Percentiles rank a stretch among this genome's conserved stretches.
These are phyloP conservation scores for Cyberlindnera euphorbiiphila DNA, from an alignment of 805 yeast species.

Conservation along the genomic window DNA sequence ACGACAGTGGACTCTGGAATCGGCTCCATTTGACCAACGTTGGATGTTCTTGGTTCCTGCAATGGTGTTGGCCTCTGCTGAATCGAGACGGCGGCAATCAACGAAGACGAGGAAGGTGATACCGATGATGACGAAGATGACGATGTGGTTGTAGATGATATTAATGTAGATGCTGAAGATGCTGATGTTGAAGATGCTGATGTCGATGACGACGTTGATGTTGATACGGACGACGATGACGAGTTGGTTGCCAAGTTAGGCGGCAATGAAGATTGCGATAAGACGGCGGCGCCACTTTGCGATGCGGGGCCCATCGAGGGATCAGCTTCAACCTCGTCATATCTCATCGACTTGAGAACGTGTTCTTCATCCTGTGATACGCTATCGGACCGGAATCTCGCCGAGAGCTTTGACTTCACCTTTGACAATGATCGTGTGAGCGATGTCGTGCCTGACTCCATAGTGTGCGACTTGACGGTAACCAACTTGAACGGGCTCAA, in stretches of 20 bases:
- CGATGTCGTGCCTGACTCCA: slow-evolving; percentile 11
- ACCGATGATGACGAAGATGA: background rate
- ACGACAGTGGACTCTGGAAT: slow-evolving; percentile 2
- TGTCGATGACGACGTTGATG: background rate
- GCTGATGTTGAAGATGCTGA: slow-evolving; percentile 1
- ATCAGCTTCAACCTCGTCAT: slow-evolving; percentile 18
- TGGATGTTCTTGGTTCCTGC: slow-evolving; percentile 8
- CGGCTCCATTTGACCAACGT: slow-evolving; percentile 9
- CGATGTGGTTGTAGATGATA: background rate
- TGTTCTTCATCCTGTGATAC: slow-evolving; percentile 13
- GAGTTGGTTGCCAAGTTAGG: background rate
- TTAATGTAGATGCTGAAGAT: background rate
- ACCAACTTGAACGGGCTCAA: too few species aligned
- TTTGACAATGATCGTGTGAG: slow-evolving; percentile 24
- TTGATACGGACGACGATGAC: too few species aligned
- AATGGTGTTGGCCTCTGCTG: slow-evolving; percentile 3
- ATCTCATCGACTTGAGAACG: slow-evolving; percentile 22
- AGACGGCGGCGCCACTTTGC: too few species aligned
- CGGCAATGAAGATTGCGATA: too few species aligned
- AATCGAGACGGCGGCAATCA: background rate
- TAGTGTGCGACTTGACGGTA: too few species aligned
- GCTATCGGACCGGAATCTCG: slow-evolving; percentile 16
- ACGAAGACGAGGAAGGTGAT: slow-evolving; percentile 1
- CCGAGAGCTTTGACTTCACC: slow-evolving; percentile 23
- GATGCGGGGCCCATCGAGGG: too few species aligned